These are phyloP conservation scores for Colletotrichum sp. DNA, from an alignment of 2,329 filamentous ascomycete genomes.

Conservation along the genomic window DNA sequence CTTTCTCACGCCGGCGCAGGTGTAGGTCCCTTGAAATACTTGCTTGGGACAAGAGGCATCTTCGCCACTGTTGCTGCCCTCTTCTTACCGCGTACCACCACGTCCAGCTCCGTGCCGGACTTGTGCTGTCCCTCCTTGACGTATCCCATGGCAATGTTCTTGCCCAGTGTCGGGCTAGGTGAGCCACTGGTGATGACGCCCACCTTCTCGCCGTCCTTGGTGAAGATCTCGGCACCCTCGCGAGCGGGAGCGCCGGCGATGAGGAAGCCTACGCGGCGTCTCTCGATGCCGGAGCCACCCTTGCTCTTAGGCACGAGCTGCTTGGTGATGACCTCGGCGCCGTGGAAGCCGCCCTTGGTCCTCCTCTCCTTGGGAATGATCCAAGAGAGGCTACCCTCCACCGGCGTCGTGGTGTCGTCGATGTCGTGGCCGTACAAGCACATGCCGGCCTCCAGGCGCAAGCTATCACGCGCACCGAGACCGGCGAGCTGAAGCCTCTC, in stretches of 20 bases:
- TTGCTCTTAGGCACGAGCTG: slow-evolving; percentile 79
- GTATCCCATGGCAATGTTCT: slow-evolving; percentile 97
- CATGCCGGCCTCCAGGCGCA: slow-evolving; percentile 96
- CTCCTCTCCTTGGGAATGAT: slow-evolving; percentile 82
- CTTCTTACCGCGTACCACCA: slow-evolving; percentile 78
- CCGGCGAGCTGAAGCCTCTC: slow-evolving; percentile 78
- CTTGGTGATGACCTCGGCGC: slow-evolving; percentile 75
- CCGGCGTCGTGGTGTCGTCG: slow-evolving; percentile 72
- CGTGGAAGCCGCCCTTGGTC: slow-evolving; percentile 77
- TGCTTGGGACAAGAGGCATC: slow-evolving; percentile 87
- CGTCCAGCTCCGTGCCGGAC: slow-evolving; percentile 79
- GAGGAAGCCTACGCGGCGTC: slow-evolving; percentile 80
- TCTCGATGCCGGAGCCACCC: slow-evolving; percentile 71
- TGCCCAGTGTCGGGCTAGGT: slow-evolving; percentile 83
- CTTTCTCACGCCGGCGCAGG: slow-evolving; percentile 11
- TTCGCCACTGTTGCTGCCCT: slow-evolving; percentile 79
- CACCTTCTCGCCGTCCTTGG: slow-evolving; percentile 67
- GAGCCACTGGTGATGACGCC: slow-evolving; percentile 88
- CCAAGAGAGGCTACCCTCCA: slow-evolving; percentile 70
- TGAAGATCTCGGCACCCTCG: slow-evolving; percentile 83
- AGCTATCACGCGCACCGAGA: slow-evolving; percentile 87
- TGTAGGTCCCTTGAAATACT: slow-evolving; percentile 68
- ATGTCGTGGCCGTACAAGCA: slow-evolving; percentile 99
- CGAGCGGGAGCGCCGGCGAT: slow-evolving; percentile 88
- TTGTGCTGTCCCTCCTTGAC: slow-evolving; percentile 83